Conservation (phyloP, 495 filamentous ascomycete species). For the Hypoxylon fuscum region DNA sequence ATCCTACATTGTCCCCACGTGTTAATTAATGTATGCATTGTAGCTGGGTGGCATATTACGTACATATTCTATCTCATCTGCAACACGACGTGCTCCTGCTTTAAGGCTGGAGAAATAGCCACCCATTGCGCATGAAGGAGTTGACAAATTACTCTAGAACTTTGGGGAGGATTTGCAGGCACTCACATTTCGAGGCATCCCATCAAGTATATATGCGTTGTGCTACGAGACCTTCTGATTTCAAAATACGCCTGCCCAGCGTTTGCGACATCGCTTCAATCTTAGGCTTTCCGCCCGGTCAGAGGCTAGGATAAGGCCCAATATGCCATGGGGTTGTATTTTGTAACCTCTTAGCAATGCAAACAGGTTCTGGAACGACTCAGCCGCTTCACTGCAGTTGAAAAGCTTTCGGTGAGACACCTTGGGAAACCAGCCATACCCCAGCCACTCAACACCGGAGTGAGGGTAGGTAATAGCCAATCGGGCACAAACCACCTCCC, state of each 20-base stretch:
- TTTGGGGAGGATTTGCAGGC: background rate
- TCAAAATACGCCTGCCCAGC: conserved; percentile 11
- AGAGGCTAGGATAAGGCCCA: conserved; percentile 2
- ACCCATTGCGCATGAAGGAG: conserved; percentile 10
- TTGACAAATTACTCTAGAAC: background rate
- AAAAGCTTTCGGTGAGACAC: conserved; percentile 9
- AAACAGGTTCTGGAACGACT: conserved; percentile 16
- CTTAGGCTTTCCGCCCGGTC: conserved; percentile 4
- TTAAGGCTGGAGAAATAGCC: conserved; percentile 31
- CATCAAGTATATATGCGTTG: conserved; percentile 4
- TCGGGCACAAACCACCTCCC: no score
- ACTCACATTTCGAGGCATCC: background rate
- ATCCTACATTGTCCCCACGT: conserved; percentile 16
- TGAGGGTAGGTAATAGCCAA: no score
- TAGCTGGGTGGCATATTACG: background rate
- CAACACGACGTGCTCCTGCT: conserved; percentile 18
- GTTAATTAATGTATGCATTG: background rate
- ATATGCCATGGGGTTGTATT: conserved; percentile 3
- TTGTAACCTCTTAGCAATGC: background rate
- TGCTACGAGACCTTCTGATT: conserved; percentile 1
- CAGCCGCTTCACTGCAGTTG: conserved; percentile 5
- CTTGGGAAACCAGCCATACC: no score
- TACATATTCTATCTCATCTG: conserved; percentile 34
- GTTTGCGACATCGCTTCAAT: background rate
- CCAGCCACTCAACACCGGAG: no score